Base-by-base conservation (phyloP, 1,284 basidiomycete species). In the Waitea zeae region DNA sequence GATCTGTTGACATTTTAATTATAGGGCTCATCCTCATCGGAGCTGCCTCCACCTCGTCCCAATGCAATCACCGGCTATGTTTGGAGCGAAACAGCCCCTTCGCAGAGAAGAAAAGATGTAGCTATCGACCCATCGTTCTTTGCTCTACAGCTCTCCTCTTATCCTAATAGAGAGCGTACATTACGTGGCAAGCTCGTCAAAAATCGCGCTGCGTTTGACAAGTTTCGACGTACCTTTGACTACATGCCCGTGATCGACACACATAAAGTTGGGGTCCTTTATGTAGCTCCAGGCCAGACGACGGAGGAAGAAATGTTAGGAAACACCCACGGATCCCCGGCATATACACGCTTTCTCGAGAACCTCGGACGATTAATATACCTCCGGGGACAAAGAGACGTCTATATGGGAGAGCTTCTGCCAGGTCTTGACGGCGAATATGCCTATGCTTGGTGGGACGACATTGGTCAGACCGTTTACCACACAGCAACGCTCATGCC, bases 401-500 rank as follows among this genome's bases (percentile, higher is more conserved):
- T 97, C n/a, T 96, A 93, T 53, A 83, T 81, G 1, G 93, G 92
- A 18, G 90, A 90, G 2, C 64, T 98, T 20, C 82, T 93, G 51
- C 73, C 82, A 4, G 76, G 83, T 42, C 75, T 81, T 45, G 90
- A 97, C 51, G 76, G 82, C 15, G 88, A 97, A 53, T 93, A 89
- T 48, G 84, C 89, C 0, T 98, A 98, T 49, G 90, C 92, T 0
- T 98, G 93, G 92, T 92, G 89, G 80, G 90, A 99, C 54, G 90
- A 96, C 48, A 92, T 96, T 30, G 79, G 82, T 12, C 95, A 98
- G 51, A 75, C 96, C 39, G 67, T 96, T 35, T 99, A 88, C 54
- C 95, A 98, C 54, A 82, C 89, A 1, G 84, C 93, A 2, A 98
- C 95, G 1, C 75, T 99, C 58, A 98, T 98, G 95, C 95, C 95